Percentiles rank a stretch among this genome's conserved stretches.
phyloP scores from a whole-genome alignment of 140 eudicot genomes.

The Bidens hawaiensis region DNA sequence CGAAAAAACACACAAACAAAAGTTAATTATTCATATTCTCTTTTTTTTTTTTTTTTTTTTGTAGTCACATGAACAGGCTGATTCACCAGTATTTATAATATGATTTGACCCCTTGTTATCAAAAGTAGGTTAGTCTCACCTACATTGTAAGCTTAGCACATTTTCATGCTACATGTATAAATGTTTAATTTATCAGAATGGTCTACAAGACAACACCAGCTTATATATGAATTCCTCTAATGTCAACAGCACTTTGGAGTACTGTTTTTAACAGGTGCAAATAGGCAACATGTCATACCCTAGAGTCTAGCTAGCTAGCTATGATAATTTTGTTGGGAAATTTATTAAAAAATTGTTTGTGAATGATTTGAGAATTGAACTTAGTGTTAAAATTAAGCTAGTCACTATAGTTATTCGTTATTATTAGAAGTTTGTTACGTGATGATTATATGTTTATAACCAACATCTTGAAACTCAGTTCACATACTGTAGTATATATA shows the following conservation, averaged over 20 bases:
- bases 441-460: too few relatives aligned
- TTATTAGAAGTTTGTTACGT: too few relatives aligned
- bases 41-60: constrained; percentile 10
- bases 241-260: not conserved
- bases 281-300: not conserved
- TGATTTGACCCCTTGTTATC: constrained; percentile 34
- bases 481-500: too few relatives aligned
- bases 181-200: too few relatives aligned
- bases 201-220: constrained; percentile 4
- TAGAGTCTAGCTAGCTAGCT: not conserved
- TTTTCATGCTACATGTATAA: constrained; percentile 22
- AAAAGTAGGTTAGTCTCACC: constrained; percentile 17
- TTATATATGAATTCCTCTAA: not conserved
- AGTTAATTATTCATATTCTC: constrained; percentile 24
- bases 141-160: constrained; percentile 28
- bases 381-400: too few relatives aligned
- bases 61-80: constrained; percentile 28
- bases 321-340: not conserved
- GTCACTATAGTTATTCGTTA: too few relatives aligned
- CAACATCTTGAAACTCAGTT: too few relatives aligned
- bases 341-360: too few relatives aligned
- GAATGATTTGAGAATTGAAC: too few relatives aligned
- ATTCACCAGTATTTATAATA: constrained; percentile 22
- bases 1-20: constrained; percentile 36
- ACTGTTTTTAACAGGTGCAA: not conserved